A percentile compares a stretch with the other conserved stretches of the same genome.
phyloP scores from a whole-genome alignment of 257 asterid genomes.

The Solanum sitiens region DNA sequence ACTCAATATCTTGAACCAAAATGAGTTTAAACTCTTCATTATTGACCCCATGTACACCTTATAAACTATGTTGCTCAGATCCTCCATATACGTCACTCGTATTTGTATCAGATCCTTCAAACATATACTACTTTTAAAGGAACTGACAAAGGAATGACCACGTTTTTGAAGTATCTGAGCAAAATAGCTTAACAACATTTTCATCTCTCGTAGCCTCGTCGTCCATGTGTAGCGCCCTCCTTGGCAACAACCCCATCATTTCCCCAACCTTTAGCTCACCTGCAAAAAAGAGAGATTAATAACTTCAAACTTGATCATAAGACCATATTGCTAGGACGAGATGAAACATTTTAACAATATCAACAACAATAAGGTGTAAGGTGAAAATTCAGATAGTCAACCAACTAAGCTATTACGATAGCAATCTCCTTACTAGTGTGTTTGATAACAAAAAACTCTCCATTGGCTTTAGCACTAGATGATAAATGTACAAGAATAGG shows the following conservation, averaged over 20 bases:
- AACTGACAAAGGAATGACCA: not conserved
- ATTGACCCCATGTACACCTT: not conserved
- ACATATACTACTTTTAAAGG: not conserved
- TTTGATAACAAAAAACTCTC: slow-evolving; percentile 4
- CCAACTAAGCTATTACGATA: not conserved
- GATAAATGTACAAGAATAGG: slow-evolving; percentile 60
- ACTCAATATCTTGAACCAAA: not conserved
- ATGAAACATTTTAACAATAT: not conserved
- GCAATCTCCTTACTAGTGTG: slow-evolving; percentile 11
- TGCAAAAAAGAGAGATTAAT: slow-evolving; percentile 1
- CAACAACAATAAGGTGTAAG: not conserved
- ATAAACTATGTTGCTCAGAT: not conserved
- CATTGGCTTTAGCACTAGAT: slow-evolving; percentile 38
- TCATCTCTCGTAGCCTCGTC: not conserved
- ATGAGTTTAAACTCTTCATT: not conserved
- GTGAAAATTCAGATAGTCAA: not conserved
- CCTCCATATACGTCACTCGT: not conserved
- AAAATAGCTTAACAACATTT: not conserved
- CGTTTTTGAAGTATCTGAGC: not conserved
- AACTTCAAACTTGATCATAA: not conserved
- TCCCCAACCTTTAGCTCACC: slow-evolving; percentile 8
- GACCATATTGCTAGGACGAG: too few species aligned
- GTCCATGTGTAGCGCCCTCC: slow-evolving; percentile 30
- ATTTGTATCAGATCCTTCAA: not conserved
- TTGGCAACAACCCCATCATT: slow-evolving; percentile 20